A percentile compares a stretch with the other conserved stretches of the same genome.
Conservation (phyloP, 2,329 filamentous ascomycete genomes). For the Colletotrichum australisinense region DNA sequence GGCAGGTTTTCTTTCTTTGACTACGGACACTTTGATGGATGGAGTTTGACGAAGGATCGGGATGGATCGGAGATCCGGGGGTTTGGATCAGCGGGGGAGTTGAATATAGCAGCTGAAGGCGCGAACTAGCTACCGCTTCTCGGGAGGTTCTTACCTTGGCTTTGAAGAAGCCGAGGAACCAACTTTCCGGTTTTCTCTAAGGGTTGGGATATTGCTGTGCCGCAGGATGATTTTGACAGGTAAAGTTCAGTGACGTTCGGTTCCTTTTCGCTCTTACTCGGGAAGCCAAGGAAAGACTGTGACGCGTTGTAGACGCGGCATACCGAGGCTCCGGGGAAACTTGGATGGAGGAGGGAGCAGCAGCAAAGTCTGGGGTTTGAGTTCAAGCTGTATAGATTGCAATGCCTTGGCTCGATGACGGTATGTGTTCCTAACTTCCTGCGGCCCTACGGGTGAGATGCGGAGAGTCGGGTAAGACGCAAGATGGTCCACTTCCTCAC, state of each 20-base stretch:
- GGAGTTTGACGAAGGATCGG: constrained; percentile 1
- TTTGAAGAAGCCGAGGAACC: not conserved
- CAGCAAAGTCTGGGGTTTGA: not conserved
- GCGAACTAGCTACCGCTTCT: not conserved
- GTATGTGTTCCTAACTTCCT: not conserved
- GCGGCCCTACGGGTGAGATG: not conserved
- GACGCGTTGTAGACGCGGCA: not conserved
- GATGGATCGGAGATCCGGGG: constrained; percentile 18
- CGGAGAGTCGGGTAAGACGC: not conserved
- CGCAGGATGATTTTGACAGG: too few relatives aligned
- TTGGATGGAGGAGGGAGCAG: not conserved
- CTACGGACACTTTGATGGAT: too few relatives aligned
- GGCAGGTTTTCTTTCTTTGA: not conserved
- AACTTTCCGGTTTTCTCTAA: not conserved
- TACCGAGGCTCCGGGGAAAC: not conserved
- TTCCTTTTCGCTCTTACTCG: not conserved
- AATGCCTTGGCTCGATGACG: not conserved
- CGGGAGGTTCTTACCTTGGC: not conserved
- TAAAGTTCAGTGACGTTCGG: not conserved
- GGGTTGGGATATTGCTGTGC: not conserved
- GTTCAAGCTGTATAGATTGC: not conserved
- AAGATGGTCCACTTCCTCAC: not conserved
- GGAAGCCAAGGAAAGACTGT: not conserved
- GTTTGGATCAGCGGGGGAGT: not conserved
- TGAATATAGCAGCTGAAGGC: too few relatives aligned